Conservation (phyloP, 176 grass and related monocot genomes). For the Leersia perrieri region DNA sequence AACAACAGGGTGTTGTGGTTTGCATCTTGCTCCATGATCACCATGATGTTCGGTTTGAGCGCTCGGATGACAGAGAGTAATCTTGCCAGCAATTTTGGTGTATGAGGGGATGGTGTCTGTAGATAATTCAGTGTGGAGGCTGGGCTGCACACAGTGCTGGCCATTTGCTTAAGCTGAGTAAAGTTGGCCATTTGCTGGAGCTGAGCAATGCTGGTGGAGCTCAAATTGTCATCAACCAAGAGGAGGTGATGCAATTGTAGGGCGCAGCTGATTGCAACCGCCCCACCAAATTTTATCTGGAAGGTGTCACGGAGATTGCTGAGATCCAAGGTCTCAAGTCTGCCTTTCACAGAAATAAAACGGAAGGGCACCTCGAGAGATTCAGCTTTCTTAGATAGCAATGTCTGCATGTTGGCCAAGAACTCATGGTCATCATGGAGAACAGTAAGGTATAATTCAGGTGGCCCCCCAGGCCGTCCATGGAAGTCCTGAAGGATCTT, state of each 20-base stretch:
- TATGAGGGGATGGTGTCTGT: slow-evolving; percentile 18
- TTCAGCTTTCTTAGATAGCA: slow-evolving; percentile 35
- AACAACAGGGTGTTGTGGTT: slow-evolving; percentile 43
- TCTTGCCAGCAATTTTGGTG: slow-evolving; percentile 7
- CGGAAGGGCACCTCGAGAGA: slow-evolving; percentile 32
- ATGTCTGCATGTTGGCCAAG: slow-evolving; percentile 17
- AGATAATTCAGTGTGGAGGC: slow-evolving; percentile 31
- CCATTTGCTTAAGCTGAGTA: slow-evolving; percentile 16
- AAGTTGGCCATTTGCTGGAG: slow-evolving; percentile 27
- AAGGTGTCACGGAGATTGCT: slow-evolving; percentile 38
- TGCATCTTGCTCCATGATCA: slow-evolving; percentile 54
- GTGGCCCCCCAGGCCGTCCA: slow-evolving; percentile 23
- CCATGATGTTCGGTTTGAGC: slow-evolving; percentile 41
- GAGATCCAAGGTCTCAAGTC: slow-evolving; percentile 47
- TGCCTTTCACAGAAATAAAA: slow-evolving; percentile 34
- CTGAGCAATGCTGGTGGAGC: not conserved
- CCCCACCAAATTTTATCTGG: slow-evolving; percentile 31
- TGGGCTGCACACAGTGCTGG: slow-evolving; percentile 18
- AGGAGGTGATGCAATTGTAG: slow-evolving; percentile 40
- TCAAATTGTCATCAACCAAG: slow-evolving; percentile 17
- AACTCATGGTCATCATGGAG: slow-evolving; percentile 36
- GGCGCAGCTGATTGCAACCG: slow-evolving; percentile 19
- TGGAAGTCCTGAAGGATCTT: slow-evolving; percentile 41
- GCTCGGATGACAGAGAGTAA: slow-evolving; percentile 16
- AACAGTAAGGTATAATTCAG: slow-evolving; percentile 38